phyloP scores from a whole-genome alignment of 1,139 yeast species.

The Hemisphaericaspora subhashii region DNA sequence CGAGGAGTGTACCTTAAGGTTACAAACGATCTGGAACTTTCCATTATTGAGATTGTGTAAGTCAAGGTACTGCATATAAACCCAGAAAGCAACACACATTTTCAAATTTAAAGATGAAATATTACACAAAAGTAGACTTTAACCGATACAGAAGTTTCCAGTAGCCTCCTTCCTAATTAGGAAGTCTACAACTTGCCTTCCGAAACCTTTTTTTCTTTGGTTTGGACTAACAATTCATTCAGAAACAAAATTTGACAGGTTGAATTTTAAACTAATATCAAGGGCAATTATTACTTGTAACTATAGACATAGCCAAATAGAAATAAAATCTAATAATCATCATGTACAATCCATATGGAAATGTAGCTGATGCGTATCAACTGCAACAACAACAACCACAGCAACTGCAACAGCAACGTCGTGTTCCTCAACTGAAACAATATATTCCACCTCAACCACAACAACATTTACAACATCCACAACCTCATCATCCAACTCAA shows the following conservation, averaged over 20 bases:
- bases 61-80: neutral
- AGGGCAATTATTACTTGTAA: no score
- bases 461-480: constrained; percentile 33
- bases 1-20: constrained; percentile 2
- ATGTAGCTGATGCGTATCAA: constrained; percentile 21
- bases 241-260: no score
- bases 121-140: neutral
- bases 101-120: neutral
- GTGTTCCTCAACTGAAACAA: constrained; percentile 4
- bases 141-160: neutral
- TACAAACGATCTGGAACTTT: no score
- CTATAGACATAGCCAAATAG: neutral
- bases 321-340: neutral
- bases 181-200: constrained; percentile 13
- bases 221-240: neutral
- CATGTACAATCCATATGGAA: constrained; percentile 51
- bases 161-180: constrained; percentile 13
- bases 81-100: neutral
- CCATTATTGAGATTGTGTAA: neutral
- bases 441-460: constrained; percentile 9
- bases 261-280: no score
- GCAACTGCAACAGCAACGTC: constrained; percentile 12
- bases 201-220: neutral
- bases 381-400: constrained; percentile 9
- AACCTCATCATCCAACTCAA: constrained; percentile 35